Evolutionary conservation across 2,329 filamentous ascomycete species (phyloP), one percentile per base, ranked within the genome.

Genomic region (Colletotrichum lindemuthianum): DNA sequence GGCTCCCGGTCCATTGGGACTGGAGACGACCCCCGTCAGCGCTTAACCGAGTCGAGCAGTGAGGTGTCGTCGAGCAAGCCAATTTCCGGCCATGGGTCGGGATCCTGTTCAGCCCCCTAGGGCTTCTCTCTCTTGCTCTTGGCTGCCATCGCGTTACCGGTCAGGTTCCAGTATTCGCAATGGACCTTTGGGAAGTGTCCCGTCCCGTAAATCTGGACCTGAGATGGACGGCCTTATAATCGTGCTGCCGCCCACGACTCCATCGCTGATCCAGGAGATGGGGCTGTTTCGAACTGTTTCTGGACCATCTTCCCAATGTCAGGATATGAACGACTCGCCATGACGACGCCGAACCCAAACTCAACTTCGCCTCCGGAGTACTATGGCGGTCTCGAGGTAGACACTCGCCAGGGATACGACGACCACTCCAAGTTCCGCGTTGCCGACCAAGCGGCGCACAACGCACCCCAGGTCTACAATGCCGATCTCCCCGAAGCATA

Each of bases 311-410:
- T 33, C 44, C 43, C 34, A 36, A 40, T 16, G 48, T 39, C 16
- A 6, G 40, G 47, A 48, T 7, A 61, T 61, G 58, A 61, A 15
- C 59, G 44, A 41, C 9, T 33, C 53, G 54, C 36, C 13, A 66
- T 66, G 63, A 48, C 59, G n/a, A 50, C 59, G 7, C 34, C 48
- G 9, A 66, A 57, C 11, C 36, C 41, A 15, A 53, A 64, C 37
- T 15, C 15, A 12, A 41, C 47, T 36, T 36, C 47, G n/a, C 16
- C 36, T 9, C 39, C 54, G 10, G 52, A 63, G 53, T 44, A 66
- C 33, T 66, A 64, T 43, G 34, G 49, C 37, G 59, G 60, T 16
- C 53, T 58, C 24, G 63, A 63, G 59, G 59, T 63, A 12, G 63
- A 66, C 12, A 57, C 47, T 4, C 60, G 63, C 15, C 11, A 45